These are phyloP conservation scores for Sisymbrium altissimum DNA, from an alignment of 345 rosid genomes.

Conservation along the genomic window DNA sequence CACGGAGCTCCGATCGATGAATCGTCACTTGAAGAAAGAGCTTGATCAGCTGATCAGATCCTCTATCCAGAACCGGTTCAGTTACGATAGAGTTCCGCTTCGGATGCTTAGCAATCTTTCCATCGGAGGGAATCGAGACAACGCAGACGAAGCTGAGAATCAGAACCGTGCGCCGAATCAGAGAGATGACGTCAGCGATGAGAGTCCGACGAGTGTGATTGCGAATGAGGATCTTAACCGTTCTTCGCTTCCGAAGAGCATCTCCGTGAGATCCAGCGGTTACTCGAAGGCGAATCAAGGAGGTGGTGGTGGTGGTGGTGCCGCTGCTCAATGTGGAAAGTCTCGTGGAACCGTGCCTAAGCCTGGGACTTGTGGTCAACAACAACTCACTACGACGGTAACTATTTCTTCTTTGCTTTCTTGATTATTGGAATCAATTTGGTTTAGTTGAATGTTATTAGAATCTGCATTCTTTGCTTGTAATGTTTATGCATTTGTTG, in stretches of 20 bases:
- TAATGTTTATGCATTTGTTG: neutral
- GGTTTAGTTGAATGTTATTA: neutral
- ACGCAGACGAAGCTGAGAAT: slow-evolving; percentile 26
- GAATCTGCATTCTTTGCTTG: neutral
- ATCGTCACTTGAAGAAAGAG: slow-evolving; percentile 44
- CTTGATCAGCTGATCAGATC: slow-evolving; percentile 41
- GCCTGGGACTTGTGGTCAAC: slow-evolving; percentile 39
- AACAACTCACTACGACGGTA: slow-evolving; percentile 30
- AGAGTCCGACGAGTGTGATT: slow-evolving; percentile 43
- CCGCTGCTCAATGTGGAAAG: slow-evolving; percentile 35
- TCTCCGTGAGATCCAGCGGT: slow-evolving; percentile 71
- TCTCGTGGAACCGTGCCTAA: slow-evolving; percentile 36
- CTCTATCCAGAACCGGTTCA: slow-evolving; percentile 37
- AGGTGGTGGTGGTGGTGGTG: neutral
- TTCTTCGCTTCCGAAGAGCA: slow-evolving; percentile 65
- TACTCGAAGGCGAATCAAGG: slow-evolving; percentile 43
- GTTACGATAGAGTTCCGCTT: slow-evolving; percentile 25
- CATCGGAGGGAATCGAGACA: slow-evolving; percentile 22
- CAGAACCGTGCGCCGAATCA: slow-evolving; percentile 27
- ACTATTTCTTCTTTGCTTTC: slow-evolving; percentile 12
- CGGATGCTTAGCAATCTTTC: slow-evolving; percentile 41
- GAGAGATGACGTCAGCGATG: slow-evolving; percentile 33
- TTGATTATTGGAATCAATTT: neutral
- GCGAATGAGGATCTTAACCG: slow-evolving; percentile 43
- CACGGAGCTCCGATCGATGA: slow-evolving; percentile 56